phyloP scores from a whole-genome alignment of 805 yeast genomes.

The Ogataea pignaliae region DNA sequence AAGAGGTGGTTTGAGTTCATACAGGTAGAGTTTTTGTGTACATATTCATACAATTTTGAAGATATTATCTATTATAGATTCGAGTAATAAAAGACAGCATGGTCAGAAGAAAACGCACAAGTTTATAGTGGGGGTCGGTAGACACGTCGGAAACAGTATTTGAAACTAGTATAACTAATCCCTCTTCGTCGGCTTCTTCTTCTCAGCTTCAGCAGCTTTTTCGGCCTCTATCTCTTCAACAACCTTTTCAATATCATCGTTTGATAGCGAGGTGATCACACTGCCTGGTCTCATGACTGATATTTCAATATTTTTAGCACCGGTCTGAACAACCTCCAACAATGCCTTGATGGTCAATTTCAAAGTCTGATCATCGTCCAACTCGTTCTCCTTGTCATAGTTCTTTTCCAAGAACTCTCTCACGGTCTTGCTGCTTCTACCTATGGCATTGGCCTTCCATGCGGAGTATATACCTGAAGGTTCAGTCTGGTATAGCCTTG shows the following conservation, averaged over 20 bases:
- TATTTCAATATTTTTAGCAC: conserved; percentile 93
- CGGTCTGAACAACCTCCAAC: conserved; percentile 96
- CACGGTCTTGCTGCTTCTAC: conserved; percentile 91
- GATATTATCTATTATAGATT: no score
- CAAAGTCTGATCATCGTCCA: conserved; percentile 65
- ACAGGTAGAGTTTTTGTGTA: not conserved
- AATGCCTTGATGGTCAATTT: conserved; percentile 80
- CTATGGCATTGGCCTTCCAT: conserved; percentile 98
- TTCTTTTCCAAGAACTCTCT: conserved; percentile 93
- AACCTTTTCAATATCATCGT: conserved; percentile 67
- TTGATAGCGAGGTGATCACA: conserved; percentile 52
- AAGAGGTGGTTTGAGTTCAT: not conserved
- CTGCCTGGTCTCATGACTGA: conserved; percentile 75
- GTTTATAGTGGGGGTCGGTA: no score
- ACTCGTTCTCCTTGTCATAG: conserved; percentile 52
- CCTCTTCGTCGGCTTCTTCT: conserved; percentile 46
- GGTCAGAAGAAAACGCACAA: not conserved
- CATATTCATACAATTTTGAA: not conserved
- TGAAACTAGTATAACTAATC: conserved; percentile 10
- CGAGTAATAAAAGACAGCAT: no score
- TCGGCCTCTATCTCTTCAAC: conserved; percentile 85
- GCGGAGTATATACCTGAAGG: conserved; percentile 97
- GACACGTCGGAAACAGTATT: not conserved
- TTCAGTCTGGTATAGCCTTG: conserved; percentile 89
- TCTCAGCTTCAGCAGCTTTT: conserved; percentile 77